These are phyloP conservation scores for Fusarium nygamai DNA, from an alignment of 2,329 filamentous ascomycete genomes.

Conservation along the genomic window DNA sequence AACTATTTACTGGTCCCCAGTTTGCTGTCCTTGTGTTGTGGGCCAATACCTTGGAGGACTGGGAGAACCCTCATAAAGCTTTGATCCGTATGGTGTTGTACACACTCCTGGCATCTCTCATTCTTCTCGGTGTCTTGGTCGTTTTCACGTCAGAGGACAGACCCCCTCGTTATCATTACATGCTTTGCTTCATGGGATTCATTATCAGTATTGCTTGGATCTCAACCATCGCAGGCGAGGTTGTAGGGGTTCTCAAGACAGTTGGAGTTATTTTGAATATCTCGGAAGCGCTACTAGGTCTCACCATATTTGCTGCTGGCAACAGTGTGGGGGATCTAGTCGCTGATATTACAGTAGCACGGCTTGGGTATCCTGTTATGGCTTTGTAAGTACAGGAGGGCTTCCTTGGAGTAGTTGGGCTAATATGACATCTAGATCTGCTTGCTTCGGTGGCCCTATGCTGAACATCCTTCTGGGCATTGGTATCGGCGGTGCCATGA, in stretches of 20 bases:
- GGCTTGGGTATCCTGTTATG: slow-evolving; percentile 96
- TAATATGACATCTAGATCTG: slow-evolving; percentile 62
- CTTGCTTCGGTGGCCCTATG: slow-evolving; percentile 98
- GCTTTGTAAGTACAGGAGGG: slow-evolving; percentile 67
- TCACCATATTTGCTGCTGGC: slow-evolving; percentile 96
- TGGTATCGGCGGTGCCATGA: slow-evolving; percentile 88
- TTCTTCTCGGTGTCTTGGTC: slow-evolving; percentile 73
- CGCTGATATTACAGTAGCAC: slow-evolving; percentile 92
- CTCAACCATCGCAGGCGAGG: slow-evolving; percentile 92
- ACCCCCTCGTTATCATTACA: slow-evolving; percentile 77
- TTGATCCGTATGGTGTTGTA: slow-evolving; percentile 68
- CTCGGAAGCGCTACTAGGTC: slow-evolving; percentile 90
- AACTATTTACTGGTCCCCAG: slow-evolving; percentile 86
- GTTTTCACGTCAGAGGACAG: slow-evolving; percentile 73
- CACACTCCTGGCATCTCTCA: slow-evolving; percentile 74
- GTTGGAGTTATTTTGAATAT: slow-evolving; percentile 92
- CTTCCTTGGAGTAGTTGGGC: neutral
- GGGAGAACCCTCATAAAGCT: slow-evolving; percentile 59
- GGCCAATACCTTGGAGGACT: slow-evolving; percentile 71
- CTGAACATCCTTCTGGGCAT: slow-evolving; percentile 96
- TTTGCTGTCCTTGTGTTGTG: slow-evolving; percentile 83
- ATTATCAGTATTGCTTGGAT: slow-evolving; percentile 95
- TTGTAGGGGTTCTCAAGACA: slow-evolving; percentile 93
- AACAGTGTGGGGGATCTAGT: slow-evolving; percentile 96
- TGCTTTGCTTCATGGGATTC: slow-evolving; percentile 91